Percentiles rank a stretch among this genome's conserved stretches.
Conservation (phyloP, 495 filamentous ascomycete genomes). For the Lindgomyces ingoldianus region DNA sequence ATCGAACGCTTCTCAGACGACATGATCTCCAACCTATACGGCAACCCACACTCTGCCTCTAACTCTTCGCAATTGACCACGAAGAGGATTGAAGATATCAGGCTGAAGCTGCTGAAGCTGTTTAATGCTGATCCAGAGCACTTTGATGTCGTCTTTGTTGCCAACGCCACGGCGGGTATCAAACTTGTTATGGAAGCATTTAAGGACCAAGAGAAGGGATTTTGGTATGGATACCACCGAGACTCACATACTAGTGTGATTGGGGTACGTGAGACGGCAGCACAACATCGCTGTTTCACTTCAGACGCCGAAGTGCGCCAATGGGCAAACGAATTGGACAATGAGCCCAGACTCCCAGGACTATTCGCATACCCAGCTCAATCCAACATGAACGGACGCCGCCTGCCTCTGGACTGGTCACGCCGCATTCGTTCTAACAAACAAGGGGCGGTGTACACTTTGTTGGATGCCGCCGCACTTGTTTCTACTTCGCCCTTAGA, state of each 20-base stretch:
- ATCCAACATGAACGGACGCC: conserved; percentile 89
- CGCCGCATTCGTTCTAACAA: conserved; percentile 50
- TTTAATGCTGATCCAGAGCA: conserved; percentile 81
- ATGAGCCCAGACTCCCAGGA: conserved; percentile 7
- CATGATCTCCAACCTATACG: conserved; percentile 76
- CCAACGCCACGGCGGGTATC: conserved; percentile 88
- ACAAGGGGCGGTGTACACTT: conserved; percentile 57
- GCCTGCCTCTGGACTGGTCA: conserved; percentile 73
- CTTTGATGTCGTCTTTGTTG: conserved; percentile 89
- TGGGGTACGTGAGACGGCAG: conserved; percentile 74
- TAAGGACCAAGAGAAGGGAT: conserved; percentile 62
- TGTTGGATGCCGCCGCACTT: conserved; percentile 89
- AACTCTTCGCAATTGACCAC: conserved; percentile 76
- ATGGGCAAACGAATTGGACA: conserved; percentile 53
- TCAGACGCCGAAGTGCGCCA: conserved; percentile 64
- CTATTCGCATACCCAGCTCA: conserved; percentile 88
- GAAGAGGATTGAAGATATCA: conserved; percentile 71
- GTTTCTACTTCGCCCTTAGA: conserved; percentile 77
- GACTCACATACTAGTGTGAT: conserved; percentile 88
- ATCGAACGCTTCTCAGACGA: conserved; percentile 75
- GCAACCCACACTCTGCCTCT: conserved; percentile 90
- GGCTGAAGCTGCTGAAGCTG: conserved; percentile 70
- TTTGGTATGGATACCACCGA: conserved; percentile 80
- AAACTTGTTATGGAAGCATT: conserved; percentile 82
- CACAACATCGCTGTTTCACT: conserved; percentile 63